These are phyloP conservation scores for Meyerozyma athensensis DNA, from an alignment of 1,139 yeast species.

Conservation along the genomic window DNA sequence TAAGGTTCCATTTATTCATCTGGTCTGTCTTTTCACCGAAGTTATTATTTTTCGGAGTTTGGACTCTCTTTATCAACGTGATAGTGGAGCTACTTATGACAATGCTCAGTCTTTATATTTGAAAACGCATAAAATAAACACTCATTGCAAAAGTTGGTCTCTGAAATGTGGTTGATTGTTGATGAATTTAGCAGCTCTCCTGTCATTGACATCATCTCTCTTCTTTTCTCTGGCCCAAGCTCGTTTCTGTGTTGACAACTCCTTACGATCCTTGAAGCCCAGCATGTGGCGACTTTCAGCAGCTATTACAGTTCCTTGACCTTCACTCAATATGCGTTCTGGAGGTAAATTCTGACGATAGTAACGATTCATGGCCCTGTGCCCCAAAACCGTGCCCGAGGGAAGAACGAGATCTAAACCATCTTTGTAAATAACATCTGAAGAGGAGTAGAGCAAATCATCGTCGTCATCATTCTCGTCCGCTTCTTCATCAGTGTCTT, in stretches of 20 bases:
- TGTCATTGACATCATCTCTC: conserved; percentile 65
- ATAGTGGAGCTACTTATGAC: conserved; percentile 33
- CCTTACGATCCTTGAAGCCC: conserved; percentile 46
- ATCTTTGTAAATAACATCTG: conserved; percentile 39
- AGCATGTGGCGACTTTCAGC: conserved; percentile 82
- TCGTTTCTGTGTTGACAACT: conserved; percentile 62
- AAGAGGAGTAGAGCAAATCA: conserved; percentile 12
- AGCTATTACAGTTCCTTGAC: conserved; percentile 90
- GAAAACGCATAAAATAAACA: neutral
- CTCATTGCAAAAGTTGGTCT: conserved; percentile 79
- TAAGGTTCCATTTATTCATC: conserved; percentile 83
- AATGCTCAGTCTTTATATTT: conserved; percentile 2
- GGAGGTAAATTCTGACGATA: conserved; percentile 73
- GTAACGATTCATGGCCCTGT: conserved; percentile 80
- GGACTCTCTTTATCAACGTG: conserved; percentile 57
- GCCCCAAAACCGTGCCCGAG: conserved; percentile 84
- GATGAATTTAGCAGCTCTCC: conserved; percentile 74
- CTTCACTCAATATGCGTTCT: conserved; percentile 69
- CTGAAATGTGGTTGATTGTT: conserved; percentile 90
- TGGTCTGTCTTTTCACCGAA: conserved; percentile 99
- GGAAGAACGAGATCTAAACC: conserved; percentile 84
- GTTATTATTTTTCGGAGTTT: conserved; percentile 70
- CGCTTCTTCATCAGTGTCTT: conserved; percentile 14
- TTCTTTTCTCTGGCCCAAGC: conserved; percentile 70
- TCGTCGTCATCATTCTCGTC: conserved; percentile 29